Conservation (phyloP, 2,329 filamentous ascomycete genomes). For the Phyllachora maydis region DNA sequence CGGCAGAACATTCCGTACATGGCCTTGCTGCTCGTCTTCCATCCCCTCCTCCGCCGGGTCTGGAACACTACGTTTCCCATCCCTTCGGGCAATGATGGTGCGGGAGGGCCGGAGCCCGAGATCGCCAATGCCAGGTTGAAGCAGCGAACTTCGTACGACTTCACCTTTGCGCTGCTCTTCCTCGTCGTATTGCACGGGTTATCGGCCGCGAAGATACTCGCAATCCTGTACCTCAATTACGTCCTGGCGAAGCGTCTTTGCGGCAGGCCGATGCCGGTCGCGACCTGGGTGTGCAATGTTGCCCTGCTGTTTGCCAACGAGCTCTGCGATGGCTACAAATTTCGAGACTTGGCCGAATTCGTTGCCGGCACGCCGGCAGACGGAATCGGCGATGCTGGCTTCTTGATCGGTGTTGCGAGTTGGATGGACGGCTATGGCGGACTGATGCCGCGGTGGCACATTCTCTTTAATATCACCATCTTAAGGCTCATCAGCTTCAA, state of each 20-base stretch:
- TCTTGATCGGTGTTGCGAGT: slow-evolving; percentile 37
- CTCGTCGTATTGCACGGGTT: slow-evolving; percentile 65
- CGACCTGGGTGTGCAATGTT: slow-evolving; percentile 84
- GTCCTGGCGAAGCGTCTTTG: slow-evolving; percentile 54
- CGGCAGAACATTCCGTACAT: slow-evolving; percentile 74
- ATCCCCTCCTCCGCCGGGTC: slow-evolving; percentile 54
- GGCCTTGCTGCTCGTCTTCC: slow-evolving; percentile 48
- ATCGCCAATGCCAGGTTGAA: slow-evolving; percentile 36
- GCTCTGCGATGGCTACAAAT: slow-evolving; percentile 55
- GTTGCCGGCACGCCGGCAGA: slow-evolving; percentile 17
- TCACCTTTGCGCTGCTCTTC: slow-evolving; percentile 61
- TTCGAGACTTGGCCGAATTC: slow-evolving; percentile 37
- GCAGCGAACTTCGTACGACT: slow-evolving; percentile 65
- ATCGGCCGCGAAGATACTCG: slow-evolving; percentile 62
- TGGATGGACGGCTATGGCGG: slow-evolving; percentile 67
- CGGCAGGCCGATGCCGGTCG: slow-evolving; percentile 45
- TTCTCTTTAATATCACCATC: slow-evolving; percentile 94
- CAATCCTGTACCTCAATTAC: slow-evolving; percentile 69
- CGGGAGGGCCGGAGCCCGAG: slow-evolving; percentile 12
- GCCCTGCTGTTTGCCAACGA: slow-evolving; percentile 78
- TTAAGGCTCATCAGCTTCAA: slow-evolving; percentile 92
- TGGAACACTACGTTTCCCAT: slow-evolving; percentile 39
- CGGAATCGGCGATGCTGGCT: slow-evolving; percentile 12
- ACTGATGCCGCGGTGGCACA: slow-evolving; percentile 78
- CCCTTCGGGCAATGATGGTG: slow-evolving; percentile 7